A percentile compares a stretch with the other conserved stretches of the same genome.
phyloP scores from a whole-genome alignment of 2,329 filamentous ascomycete species.

The Davidsoniella australis region DNA sequence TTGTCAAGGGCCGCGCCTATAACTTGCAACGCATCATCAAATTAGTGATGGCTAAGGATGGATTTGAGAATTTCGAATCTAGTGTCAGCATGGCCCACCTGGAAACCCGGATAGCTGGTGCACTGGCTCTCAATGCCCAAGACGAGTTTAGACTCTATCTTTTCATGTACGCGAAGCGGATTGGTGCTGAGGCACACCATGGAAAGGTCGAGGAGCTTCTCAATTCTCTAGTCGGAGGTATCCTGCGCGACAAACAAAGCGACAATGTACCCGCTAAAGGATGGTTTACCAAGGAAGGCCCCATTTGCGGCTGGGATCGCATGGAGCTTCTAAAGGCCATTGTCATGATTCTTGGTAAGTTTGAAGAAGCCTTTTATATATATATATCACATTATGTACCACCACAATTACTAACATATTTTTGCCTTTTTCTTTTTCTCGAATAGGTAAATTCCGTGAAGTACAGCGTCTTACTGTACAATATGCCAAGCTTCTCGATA shows the following conservation, averaged over 20 bases:
- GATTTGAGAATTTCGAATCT: slow-evolving; percentile 82
- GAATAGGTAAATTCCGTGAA: slow-evolving; percentile 78
- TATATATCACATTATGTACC: too few relatives aligned
- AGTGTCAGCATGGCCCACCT: slow-evolving; percentile 85
- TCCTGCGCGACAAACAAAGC: slow-evolving; percentile 38
- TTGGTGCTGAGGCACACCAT: slow-evolving; percentile 75
- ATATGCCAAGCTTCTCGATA: slow-evolving; percentile 68
- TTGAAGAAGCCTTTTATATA: neutral
- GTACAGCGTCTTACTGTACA: slow-evolving; percentile 88
- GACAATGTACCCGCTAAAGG: slow-evolving; percentile 23
- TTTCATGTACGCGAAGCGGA: slow-evolving; percentile 94
- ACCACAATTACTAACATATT: too few relatives aligned
- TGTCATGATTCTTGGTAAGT: slow-evolving; percentile 77
- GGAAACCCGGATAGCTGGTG: slow-evolving; percentile 84
- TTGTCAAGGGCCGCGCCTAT: slow-evolving; percentile 82
- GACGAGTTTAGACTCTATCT: slow-evolving; percentile 91
- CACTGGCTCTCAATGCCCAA: slow-evolving; percentile 64
- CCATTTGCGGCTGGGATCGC: slow-evolving; percentile 80
- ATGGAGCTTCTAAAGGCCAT: slow-evolving; percentile 79
- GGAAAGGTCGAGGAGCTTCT: slow-evolving; percentile 87
- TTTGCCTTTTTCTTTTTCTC: neutral
- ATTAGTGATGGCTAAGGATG: slow-evolving; percentile 68
- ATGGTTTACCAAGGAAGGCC: slow-evolving; percentile 50
- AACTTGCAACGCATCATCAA: slow-evolving; percentile 86
- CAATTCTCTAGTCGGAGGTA: slow-evolving; percentile 61